Conservation (phyloP, 441 rosid genomes). For the Biscutella laevigata region DNA sequence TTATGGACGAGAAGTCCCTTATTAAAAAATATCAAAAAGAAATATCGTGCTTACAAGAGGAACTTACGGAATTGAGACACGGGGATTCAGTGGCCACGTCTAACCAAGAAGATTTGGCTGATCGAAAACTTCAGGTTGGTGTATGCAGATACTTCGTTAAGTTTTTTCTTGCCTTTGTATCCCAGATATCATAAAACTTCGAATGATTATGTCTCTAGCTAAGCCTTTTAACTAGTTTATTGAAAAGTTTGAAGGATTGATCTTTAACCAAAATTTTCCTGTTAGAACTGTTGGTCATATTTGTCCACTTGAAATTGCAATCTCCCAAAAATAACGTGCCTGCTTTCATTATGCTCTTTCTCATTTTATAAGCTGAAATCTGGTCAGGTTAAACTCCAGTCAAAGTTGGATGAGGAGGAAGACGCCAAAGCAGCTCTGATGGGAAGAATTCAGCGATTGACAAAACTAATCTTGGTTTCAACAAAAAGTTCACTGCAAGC, state of each 20-base stretch:
- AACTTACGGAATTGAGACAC: conserved; percentile 62
- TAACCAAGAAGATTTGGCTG: conserved; percentile 66
- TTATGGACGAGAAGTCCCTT: conserved; percentile 90
- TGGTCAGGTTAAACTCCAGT: conserved; percentile 78
- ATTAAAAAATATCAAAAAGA: conserved; percentile 90
- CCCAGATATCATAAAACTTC: neutral
- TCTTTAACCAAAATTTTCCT: neutral
- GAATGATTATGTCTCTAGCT: neutral
- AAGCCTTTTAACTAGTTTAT: neutral
- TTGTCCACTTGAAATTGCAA: conserved; percentile 2
- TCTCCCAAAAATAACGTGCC: conserved; percentile 11
- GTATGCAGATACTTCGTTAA: conserved; percentile 11
- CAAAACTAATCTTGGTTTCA: conserved; percentile 88
- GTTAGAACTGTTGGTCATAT: conserved; percentile 7
- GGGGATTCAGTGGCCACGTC: conserved; percentile 50
- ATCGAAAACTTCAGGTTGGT: conserved; percentile 85
- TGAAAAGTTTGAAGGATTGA: neutral
- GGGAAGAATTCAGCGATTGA: conserved; percentile 92
- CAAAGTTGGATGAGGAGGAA: conserved; percentile 90
- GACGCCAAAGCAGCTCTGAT: conserved; percentile 89
- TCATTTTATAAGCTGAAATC: conserved; percentile 60
- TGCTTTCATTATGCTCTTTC: conserved; percentile 15
- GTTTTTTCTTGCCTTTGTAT: conserved; percentile 2
- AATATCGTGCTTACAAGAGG: conserved; percentile 69
- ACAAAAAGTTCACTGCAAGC: conserved; percentile 70